Percentiles rank a stretch among this genome's conserved stretches.
Conservation (phyloP, 2,329 filamentous ascomycete species). For the Cercospora nicotianae region DNA sequence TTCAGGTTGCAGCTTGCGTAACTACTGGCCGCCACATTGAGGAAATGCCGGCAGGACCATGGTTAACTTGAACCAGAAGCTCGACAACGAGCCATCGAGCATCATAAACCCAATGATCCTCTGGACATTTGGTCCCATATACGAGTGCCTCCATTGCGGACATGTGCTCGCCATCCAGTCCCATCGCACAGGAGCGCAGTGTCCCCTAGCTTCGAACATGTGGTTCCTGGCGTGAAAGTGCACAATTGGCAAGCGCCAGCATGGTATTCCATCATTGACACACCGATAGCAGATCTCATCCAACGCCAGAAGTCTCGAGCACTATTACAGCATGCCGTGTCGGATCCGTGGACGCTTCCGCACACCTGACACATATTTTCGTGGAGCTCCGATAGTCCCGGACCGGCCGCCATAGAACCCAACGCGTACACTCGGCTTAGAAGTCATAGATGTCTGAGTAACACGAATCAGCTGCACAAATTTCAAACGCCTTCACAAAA, state of each 20-base stretch:
- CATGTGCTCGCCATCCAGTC: no score
- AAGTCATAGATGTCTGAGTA: neutral
- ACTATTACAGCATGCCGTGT: neutral
- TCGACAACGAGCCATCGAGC: neutral
- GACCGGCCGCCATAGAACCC: constrained; percentile 2
- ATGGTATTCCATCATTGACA: neutral
- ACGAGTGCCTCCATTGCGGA: neutral
- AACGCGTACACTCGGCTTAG: constrained; percentile 9
- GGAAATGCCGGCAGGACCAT: neutral
- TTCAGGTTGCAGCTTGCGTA: neutral
- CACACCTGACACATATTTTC: neutral
- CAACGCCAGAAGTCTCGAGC: neutral
- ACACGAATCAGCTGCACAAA: neutral
- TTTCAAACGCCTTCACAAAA: neutral
- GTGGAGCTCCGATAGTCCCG: constrained; percentile 6
- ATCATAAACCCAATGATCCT: neutral
- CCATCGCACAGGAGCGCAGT: neutral
- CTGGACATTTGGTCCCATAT: neutral
- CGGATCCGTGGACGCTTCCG: constrained; percentile 4
- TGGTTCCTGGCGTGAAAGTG: neutral
- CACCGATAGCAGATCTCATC: neutral
- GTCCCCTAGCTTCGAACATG: neutral
- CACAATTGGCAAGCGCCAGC: neutral
- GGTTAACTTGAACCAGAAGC: neutral
- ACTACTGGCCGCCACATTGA: neutral